Evolutionary conservation across 371 early-diverging fungal genomes (phyloP).

Genomic region (Lichtheimia hyalospora): DNA sequence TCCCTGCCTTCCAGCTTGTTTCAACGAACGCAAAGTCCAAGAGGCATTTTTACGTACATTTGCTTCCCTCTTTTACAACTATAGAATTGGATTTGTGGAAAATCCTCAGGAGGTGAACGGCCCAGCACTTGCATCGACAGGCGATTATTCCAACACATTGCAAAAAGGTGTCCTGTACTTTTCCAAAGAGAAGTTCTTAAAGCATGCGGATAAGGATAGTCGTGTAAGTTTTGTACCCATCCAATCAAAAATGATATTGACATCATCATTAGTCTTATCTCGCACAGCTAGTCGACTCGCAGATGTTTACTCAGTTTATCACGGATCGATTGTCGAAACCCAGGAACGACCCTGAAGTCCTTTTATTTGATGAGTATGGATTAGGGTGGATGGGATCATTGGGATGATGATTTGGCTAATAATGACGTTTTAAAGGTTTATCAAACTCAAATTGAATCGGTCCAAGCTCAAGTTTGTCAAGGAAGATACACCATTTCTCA

Average conservation of each 20-base stretch:
- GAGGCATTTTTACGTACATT: constrained; percentile 74
- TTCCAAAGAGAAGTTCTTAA: constrained; percentile 67
- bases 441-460: constrained; percentile 80
- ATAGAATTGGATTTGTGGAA: constrained; percentile 57
- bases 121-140: constrained; percentile 10
- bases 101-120: constrained; percentile 23
- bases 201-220: constrained; percentile 65
- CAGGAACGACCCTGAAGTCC: constrained; percentile 68
- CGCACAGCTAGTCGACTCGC: constrained; percentile 65
- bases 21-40: constrained; percentile 72
- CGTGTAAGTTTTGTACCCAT: constrained; percentile 43
- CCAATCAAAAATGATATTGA: background rate
- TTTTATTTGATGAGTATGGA: constrained; percentile 55
- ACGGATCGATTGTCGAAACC: constrained; percentile 70
- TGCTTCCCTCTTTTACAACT: constrained; percentile 74
- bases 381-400: background rate
- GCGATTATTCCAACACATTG: constrained; percentile 11
- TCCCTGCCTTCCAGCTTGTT: constrained; percentile 61
- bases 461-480: constrained; percentile 75
- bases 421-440: constrained; percentile 47
- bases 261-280: constrained; percentile 49
- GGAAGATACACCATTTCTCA: constrained; percentile 78
- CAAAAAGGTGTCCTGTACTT: constrained; percentile 27
- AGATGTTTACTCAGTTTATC: constrained; percentile 83
- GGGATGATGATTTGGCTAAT: background rate